phyloP scores from a whole-genome alignment of 192 early-diverging fungal species.

The Umbelopsis ramanniana region DNA sequence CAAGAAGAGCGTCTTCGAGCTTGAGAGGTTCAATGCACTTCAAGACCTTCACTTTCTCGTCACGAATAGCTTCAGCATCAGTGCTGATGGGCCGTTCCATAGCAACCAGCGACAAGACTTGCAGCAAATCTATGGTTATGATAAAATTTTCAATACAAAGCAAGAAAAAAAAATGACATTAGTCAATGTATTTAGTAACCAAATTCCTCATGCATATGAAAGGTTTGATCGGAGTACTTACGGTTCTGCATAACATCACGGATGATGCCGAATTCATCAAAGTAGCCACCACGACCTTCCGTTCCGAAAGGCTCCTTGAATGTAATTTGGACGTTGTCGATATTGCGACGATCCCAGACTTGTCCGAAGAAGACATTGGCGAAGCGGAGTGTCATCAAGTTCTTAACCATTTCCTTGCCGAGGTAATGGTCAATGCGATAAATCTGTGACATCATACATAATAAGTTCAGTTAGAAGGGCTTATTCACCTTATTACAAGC shows the following conservation, averaged over 20 bases:
- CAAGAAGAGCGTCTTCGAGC: slow-evolving; percentile 85
- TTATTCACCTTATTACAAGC: background rate
- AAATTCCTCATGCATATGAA: background rate
- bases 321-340: slow-evolving; percentile 95
- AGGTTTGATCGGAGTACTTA: slow-evolving; percentile 29
- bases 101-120: slow-evolving; percentile 91
- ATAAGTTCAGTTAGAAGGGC: background rate
- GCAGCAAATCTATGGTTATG: slow-evolving; percentile 74
- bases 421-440: slow-evolving; percentile 99
- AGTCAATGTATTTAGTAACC: too few relatives aligned
- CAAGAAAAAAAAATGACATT: slow-evolving; percentile 12
- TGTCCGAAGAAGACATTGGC: slow-evolving; percentile 94
- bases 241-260: slow-evolving; percentile 95
- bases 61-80: slow-evolving; percentile 90
- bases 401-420: slow-evolving; percentile 99
- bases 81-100: slow-evolving; percentile 93
- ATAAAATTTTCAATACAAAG: slow-evolving; percentile 41
- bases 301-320: slow-evolving; percentile 99
- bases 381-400: slow-evolving; percentile 91
- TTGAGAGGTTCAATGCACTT: slow-evolving; percentile 73
- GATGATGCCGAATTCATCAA: slow-evolving; percentile 99
- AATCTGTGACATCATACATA: slow-evolving; percentile 57
- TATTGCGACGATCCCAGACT: slow-evolving; percentile 88
- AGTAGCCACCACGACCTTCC: slow-evolving; percentile 96
- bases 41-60: slow-evolving; percentile 91